Evolutionary conservation across 495 filamentous ascomycete species (phyloP).

Genomic region (Polyplosphaeria fusca): DNA sequence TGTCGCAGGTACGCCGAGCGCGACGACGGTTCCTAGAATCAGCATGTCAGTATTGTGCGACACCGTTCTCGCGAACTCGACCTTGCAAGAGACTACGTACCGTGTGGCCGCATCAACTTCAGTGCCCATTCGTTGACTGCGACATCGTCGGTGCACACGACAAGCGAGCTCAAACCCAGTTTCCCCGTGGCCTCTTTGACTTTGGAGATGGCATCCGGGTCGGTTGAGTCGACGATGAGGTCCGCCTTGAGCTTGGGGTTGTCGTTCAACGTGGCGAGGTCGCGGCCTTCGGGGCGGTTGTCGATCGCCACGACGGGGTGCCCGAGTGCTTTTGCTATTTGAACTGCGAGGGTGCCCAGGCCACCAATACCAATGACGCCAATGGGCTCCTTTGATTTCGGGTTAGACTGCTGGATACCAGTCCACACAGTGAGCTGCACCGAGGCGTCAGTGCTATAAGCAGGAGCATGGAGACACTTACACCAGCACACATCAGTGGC

Average conservation of each 20-base stretch:
- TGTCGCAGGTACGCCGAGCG: too few species aligned
- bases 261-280: conserved; percentile 5
- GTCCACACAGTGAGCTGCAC: conserved; percentile 15
- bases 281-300: conserved; percentile 30
- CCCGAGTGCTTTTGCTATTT: conserved; percentile 87
- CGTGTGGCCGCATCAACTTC: conserved; percentile 8
- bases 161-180: conserved; percentile 3
- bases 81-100: too few species aligned
- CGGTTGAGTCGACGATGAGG: conserved; percentile 8
- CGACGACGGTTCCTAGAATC: too few species aligned
- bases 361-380: conserved; percentile 44
- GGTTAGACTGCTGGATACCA: background rate
- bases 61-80: too few species aligned
- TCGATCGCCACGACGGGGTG: conserved; percentile 74
- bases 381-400: background rate
- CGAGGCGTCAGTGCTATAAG: too few species aligned
- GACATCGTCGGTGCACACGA: conserved; percentile 10
- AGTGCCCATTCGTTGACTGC: conserved; percentile 6
- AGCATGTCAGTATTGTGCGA: too few species aligned
- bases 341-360: conserved; percentile 73
- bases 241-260: conserved; percentile 12
- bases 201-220: conserved; percentile 5
- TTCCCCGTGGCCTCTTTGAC: conserved; percentile 2
- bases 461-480: too few species aligned
- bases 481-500: too few species aligned